phyloP scores from a whole-genome alignment of 2,329 filamentous ascomycete species.

The Aspergillus flavus region DNA sequence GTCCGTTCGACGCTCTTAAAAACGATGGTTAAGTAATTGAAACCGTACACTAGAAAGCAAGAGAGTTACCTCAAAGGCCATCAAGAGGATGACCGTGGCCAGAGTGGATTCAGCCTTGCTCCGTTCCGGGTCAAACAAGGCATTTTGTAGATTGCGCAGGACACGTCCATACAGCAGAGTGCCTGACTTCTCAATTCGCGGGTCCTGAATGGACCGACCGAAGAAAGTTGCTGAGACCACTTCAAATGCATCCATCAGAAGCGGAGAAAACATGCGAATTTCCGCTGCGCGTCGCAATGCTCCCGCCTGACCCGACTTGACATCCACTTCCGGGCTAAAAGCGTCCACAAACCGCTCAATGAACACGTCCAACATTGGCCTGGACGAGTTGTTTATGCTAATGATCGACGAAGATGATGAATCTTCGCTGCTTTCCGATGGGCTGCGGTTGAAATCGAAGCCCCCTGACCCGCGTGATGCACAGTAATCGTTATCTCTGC shows the following conservation, averaged over 20 bases:
- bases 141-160: conserved; percentile 39
- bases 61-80: conserved; percentile 40
- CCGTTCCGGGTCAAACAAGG: conserved; percentile 37
- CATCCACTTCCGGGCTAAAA: conserved; percentile 41
- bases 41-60: not conserved
- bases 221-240: conserved; percentile 43
- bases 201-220: conserved; percentile 39
- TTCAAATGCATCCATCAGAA: conserved; percentile 40
- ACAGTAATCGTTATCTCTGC: conserved; percentile 15
- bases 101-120: conserved; percentile 41
- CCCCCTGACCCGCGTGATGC: not conserved
- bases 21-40: conserved; percentile 7
- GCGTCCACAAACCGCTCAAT: conserved; percentile 44
- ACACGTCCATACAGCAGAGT: conserved; percentile 39
- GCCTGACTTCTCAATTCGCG: conserved; percentile 35
- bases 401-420: conserved; percentile 27
- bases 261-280: conserved; percentile 44
- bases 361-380: conserved; percentile 37
- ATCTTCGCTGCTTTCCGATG: conserved; percentile 27
- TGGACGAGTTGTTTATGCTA: conserved; percentile 23
- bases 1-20: conserved; percentile 40
- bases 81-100: conserved; percentile 41
- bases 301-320: conserved; percentile 37
- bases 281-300: conserved; percentile 40
- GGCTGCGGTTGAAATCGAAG: conserved; percentile 12